These are phyloP conservation scores for Camellia sinensis DNA, from an alignment of 148 eudicot species.

Conservation along the genomic window DNA sequence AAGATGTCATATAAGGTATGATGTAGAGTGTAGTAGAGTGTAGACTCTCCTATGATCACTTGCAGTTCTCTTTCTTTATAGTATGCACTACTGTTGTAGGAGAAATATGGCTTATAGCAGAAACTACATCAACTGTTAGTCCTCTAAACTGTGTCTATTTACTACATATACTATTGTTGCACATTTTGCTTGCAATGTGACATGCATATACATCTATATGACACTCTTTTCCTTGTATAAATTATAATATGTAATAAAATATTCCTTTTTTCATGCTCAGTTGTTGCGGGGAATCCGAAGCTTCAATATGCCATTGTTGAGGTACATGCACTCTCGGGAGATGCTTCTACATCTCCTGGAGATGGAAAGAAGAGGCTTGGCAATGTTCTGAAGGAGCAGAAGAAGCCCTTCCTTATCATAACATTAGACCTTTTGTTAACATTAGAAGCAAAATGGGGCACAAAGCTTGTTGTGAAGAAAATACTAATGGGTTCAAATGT, in stretches of 20 bases:
- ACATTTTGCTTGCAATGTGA: background rate
- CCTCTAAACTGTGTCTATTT: background rate
- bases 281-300: constrained; percentile 92
- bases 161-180: background rate
- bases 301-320: constrained; percentile 83
- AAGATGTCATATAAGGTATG: background rate
- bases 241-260: background rate
- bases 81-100: background rate
- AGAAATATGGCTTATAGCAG: background rate
- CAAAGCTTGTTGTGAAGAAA: constrained; percentile 66
- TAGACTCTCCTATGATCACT: background rate
- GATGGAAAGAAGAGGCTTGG: constrained; percentile 54
- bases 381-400: constrained; percentile 42
- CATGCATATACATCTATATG: constrained; percentile 15
- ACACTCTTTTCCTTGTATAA: background rate
- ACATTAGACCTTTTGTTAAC: constrained; percentile 79
- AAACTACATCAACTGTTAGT: background rate
- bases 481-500: constrained; percentile 26
- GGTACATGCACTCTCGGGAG: constrained; percentile 38
- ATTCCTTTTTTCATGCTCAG: constrained; percentile 38
- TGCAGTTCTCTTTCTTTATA: background rate
- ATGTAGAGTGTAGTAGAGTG: too few relatives aligned
- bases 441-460: constrained; percentile 85
- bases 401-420: constrained; percentile 56
- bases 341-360: constrained; percentile 42